phyloP scores from a whole-genome alignment of 1,284 basidiomycete species.

The Omphalotus olearius region DNA sequence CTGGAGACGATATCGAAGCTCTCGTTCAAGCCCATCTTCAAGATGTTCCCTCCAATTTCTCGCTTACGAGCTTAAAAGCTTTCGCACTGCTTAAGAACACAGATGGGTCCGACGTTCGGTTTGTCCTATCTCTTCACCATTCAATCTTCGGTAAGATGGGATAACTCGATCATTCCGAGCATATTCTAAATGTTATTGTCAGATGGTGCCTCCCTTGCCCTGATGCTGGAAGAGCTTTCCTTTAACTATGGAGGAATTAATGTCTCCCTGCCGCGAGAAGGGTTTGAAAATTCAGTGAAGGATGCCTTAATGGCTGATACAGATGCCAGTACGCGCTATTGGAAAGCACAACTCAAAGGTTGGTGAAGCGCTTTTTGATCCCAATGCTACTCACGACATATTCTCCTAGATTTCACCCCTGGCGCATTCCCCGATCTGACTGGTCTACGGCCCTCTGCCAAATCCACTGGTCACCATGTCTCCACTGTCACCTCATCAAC shows the following conservation, averaged over 20 bases:
- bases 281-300: constrained; percentile 6
- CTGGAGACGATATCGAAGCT: not conserved
- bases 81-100: constrained; percentile 5
- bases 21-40: constrained; percentile 3
- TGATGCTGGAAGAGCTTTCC: constrained; percentile 9
- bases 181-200: not conserved
- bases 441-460: constrained; percentile 8
- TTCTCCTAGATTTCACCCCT: constrained; percentile 7
- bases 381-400: not conserved
- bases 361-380: not conserved
- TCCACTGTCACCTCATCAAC: constrained; percentile 9
- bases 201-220: constrained; percentile 11
- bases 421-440: constrained; percentile 12
- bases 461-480: constrained; percentile 8
- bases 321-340: constrained; percentile 2
- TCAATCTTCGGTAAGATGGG: constrained; percentile 7
- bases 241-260: not conserved
- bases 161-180: not conserved
- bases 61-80: not conserved
- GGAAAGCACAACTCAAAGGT: constrained; percentile 9
- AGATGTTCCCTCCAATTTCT: not conserved
- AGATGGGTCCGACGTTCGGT: constrained; percentile 4
- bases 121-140: constrained; percentile 9
- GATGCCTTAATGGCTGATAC: constrained; percentile 8
- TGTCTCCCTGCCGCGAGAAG: not conserved